Conservation (phyloP, 768 basidiomycete genomes). For the Ephemerocybe angulata region DNA sequence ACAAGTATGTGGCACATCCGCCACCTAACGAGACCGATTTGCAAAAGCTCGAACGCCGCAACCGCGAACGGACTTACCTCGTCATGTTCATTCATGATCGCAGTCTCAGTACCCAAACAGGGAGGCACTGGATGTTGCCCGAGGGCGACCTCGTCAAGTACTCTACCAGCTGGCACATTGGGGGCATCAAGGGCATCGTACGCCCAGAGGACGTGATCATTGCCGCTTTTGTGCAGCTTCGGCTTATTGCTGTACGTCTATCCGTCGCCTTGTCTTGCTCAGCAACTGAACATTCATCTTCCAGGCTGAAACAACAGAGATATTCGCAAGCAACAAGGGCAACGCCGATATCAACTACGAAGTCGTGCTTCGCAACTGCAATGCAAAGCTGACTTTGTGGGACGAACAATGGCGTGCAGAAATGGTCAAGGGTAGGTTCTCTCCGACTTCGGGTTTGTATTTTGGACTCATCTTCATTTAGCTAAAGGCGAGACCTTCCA, state of each 20-base stretch:
- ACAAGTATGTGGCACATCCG: conserved; percentile 58
- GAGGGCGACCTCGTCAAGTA: conserved; percentile 78
- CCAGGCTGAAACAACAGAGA: conserved; percentile 77
- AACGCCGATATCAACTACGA: conserved; percentile 68
- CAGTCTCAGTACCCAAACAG: conserved; percentile 82
- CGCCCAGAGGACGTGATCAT: conserved; percentile 83
- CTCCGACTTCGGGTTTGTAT: conserved; percentile 4
- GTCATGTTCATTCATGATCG: conserved; percentile 86
- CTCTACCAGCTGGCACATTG: conserved; percentile 68
- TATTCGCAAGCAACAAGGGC: conserved; percentile 54
- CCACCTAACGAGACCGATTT: conserved; percentile 59
- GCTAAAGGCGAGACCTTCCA: conserved; percentile 76
- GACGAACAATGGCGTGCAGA: conserved; percentile 66
- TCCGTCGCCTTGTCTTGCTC: conserved; percentile 1
- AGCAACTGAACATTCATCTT: conserved; percentile 5
- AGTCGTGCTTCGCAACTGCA: conserved; percentile 66
- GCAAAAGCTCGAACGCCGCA: conserved; percentile 71
- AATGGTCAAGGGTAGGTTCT: conserved; percentile 59
- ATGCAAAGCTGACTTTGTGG: conserved; percentile 71
- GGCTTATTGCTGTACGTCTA: conserved; percentile 69
- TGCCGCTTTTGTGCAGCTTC: conserved; percentile 70
- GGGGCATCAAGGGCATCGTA: conserved; percentile 40
- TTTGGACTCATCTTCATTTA: conserved; percentile 23
- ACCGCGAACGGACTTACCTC: conserved; percentile 82
- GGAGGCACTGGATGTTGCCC: conserved; percentile 84